Conservation (phyloP, 169 alveolate genomes). For the Cytauxzoon felis region DNA sequence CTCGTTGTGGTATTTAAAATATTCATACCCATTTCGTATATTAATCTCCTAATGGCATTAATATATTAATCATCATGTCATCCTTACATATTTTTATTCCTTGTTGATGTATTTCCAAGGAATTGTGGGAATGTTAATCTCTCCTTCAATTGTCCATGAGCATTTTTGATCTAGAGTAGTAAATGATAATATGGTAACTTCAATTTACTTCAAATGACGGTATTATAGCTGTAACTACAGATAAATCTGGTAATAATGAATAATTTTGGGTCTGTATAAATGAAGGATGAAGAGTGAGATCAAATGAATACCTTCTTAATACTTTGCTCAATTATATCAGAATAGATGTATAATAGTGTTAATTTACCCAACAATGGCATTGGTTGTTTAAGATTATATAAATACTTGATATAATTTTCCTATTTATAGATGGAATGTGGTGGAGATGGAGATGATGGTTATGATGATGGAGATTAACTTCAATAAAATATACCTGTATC, state of each 20-base stretch:
- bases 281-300: not conserved
- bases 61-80: not conserved
- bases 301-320: conserved; percentile 8
- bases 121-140: conserved; percentile 90
- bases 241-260: conserved; percentile 49
- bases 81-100: conserved; percentile 83
- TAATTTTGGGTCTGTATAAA: conserved; percentile 27
- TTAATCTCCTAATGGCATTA: conserved; percentile 20
- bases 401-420: conserved; percentile 85
- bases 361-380: conserved; percentile 52
- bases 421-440: not conserved
- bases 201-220: conserved; percentile 31
- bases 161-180: conserved; percentile 31
- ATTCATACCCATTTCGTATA: conserved; percentile 50
- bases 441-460: no score
- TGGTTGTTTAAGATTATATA: conserved; percentile 55
- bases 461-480: not conserved
- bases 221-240: conserved; percentile 18
- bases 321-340: conserved; percentile 52
- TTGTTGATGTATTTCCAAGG: conserved; percentile 88
- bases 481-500: conserved; percentile 61
- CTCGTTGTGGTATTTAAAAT: conserved; percentile 19
- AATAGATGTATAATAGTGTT: conserved; percentile 55
- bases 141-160: conserved; percentile 63
- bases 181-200: conserved; percentile 4